phyloP scores from a whole-genome alignment of 2,329 filamentous ascomycete genomes.

The Pseudogymnoascus sp. region DNA sequence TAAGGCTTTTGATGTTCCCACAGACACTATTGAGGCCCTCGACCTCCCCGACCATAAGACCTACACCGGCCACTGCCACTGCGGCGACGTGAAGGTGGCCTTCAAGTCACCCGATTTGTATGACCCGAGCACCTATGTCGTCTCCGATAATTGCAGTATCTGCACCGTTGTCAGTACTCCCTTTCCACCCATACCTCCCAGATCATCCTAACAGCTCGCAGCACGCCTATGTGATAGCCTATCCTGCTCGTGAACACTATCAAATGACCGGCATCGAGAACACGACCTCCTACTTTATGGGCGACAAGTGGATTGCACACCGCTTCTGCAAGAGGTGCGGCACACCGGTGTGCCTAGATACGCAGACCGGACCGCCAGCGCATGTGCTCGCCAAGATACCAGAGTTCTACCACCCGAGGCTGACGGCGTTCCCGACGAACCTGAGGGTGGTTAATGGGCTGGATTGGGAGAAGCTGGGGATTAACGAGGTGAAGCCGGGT shows the following conservation, averaged over 20 bases:
- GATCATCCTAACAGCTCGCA: neutral
- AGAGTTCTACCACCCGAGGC: neutral
- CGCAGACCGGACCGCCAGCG: neutral
- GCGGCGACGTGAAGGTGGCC: neutral
- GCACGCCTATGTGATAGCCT: neutral
- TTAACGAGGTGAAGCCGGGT: neutral
- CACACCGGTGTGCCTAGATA: neutral
- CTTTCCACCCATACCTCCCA: neutral
- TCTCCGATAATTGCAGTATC: conserved; percentile 5
- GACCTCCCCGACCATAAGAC: neutral
- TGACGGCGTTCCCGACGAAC: neutral
- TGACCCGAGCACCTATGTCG: neutral
- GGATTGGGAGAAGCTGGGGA: neutral
- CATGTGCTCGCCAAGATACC: neutral
- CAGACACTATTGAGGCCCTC: neutral
- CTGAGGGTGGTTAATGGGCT: conserved; percentile 7
- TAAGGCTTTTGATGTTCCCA: neutral
- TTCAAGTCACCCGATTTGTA: conserved; percentile 3
- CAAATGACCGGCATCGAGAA: neutral
- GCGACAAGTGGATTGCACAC: neutral
- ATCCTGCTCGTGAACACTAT: neutral
- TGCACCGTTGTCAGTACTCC: neutral
- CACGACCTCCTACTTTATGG: neutral
- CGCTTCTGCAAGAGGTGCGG: conserved; percentile 1
- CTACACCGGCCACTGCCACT: conserved; percentile 7